Evolutionary conservation across 1,284 basidiomycete genomes (phyloP), one percentile per base, ranked within the genome.

Genomic region (Ceratobasidium sp.): DNA sequence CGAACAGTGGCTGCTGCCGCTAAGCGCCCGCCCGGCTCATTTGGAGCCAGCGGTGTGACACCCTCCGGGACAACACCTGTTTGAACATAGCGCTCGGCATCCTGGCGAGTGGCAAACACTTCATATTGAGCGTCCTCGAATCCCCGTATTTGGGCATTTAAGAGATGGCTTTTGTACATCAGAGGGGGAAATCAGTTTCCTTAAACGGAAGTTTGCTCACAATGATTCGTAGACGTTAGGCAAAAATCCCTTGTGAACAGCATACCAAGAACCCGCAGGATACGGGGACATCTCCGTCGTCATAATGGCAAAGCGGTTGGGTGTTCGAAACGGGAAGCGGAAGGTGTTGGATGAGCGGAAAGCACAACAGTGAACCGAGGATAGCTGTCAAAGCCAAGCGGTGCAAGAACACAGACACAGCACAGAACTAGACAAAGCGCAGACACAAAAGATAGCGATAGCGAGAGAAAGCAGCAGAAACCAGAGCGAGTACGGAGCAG

Each of bases 211-310:
- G 8, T 11, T 18, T 5, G 44, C 57, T 41, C 18, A 59, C 57
- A 59, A 43, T 4, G 35, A 41, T 5, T 2, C 3, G 16, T 38
- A 59, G n/a, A 59, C 57, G 2, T 41, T 41, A 9, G 57, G 30
- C 14, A 23, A 21, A 32, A 21, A 59, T 18, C 57, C 57, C 57
- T 59, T 59, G 57, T 59, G 57, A 14, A 59, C 21, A 8, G 57
- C 57, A 43, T 41, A 59, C 35, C 38, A 41, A n/a, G 28, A 8
- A 23, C 38, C 38, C 14, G n/a, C 57, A 6, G 57, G 57, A 16
- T 59, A 59, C 13, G 57, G 57, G 18, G 18, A 16, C 16, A n/a
- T 5, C 18, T 49, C 18, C 7, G 47, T n/a, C 18, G 35, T 23
- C 32, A 57, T 57, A 11, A 28, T 14, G 26, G 57, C 57, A 30